A percentile compares a stretch with the other conserved stretches of the same genome.
phyloP scores from a whole-genome alignment of 148 eudicot genomes.

The Diospyros kaki region DNA sequence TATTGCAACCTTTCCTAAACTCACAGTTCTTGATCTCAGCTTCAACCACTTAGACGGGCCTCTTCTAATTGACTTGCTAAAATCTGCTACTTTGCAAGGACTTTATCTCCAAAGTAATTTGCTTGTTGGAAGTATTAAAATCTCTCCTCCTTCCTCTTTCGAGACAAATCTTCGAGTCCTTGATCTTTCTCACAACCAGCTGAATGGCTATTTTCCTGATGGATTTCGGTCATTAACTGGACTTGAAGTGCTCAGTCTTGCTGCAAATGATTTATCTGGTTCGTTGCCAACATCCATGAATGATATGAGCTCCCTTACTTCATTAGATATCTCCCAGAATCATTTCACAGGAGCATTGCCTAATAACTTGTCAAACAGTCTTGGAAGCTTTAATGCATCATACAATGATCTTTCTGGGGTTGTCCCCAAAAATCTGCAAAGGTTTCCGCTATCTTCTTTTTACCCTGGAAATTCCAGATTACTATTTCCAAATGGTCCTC shows the following conservation, averaged over 20 bases:
- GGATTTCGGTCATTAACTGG: constrained; percentile 53
- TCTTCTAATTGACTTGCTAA: constrained; percentile 41
- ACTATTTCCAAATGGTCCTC: constrained; percentile 67
- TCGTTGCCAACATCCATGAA: constrained; percentile 56
- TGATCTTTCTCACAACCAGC: constrained; percentile 73
- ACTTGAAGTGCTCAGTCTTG: constrained; percentile 62
- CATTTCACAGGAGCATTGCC: no score
- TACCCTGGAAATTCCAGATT: constrained; percentile 30
- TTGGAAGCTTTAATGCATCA: no score
- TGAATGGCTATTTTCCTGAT: constrained; percentile 73
- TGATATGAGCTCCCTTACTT: no score
- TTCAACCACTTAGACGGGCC: constrained; percentile 75
- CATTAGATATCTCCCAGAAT: no score
- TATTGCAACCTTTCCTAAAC: constrained; percentile 66
- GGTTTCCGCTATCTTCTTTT: not conserved
- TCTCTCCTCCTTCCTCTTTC: constrained; percentile 46
- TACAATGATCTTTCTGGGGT: no score
- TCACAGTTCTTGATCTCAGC: constrained; percentile 74
- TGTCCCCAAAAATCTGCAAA: no score
- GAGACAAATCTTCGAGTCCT: constrained; percentile 52
- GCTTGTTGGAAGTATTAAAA: constrained; percentile 54
- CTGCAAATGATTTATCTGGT: constrained; percentile 81
- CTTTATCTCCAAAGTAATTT: constrained; percentile 65
- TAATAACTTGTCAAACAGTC: constrained; percentile 20
- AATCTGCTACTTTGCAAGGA: constrained; percentile 70